Base-by-base conservation (phyloP, 495 filamentous ascomycete genomes). In the Staphylotrichum tortipilum region DNA sequence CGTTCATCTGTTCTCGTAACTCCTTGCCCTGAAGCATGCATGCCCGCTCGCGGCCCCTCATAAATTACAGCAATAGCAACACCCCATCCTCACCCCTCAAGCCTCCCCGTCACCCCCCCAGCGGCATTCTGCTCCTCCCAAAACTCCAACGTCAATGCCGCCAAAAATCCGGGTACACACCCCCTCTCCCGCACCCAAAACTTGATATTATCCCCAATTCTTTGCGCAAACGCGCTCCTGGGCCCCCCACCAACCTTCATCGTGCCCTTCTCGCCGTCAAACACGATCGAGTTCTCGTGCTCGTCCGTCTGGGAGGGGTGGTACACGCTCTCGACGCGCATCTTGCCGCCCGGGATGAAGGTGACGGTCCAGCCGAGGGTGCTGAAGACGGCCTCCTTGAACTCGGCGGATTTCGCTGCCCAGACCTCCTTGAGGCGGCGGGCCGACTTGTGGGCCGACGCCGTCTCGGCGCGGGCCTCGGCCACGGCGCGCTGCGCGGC, bases 201-300 rank as follows among this genome's bases (percentile, higher is more conserved):
- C 60, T 84, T 79, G 57, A 95, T 87, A 41, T 87, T 76, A 45
- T 84, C 83, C 56, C 77, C 79, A 28, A 97, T 92, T 66, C 88
- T 82, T 52, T 78, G 70, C 21, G 89, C 91, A 68, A 98, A 98
- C 23, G 76, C 75, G 59, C 85, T 90, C 58, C 88, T 79, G 4
- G 88, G 87, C 0, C 92, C 92, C 5, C 92, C 92, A 14, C 82
- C 84, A 50, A 97, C 84, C 73, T 97, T 97, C 92, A 98, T 98
- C 19, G 88, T 95, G 22, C 92, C 83, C 53, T 85, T 84, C 67
- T 97, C 91, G 19, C 91, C 94, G 69, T 99, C 92, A 68, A 99
- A 97, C 1, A 95, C 80, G 51, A 99, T 94, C 40, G 83, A 88
- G 54, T 91, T 94, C 75, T 88, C 86, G 64, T 86, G 77, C 61